Evolutionary conservation across 768 basidiomycete species (phyloP), one percentile per base, ranked within the genome.

Genomic region (Naganishia vaughanmartiniae): DNA sequence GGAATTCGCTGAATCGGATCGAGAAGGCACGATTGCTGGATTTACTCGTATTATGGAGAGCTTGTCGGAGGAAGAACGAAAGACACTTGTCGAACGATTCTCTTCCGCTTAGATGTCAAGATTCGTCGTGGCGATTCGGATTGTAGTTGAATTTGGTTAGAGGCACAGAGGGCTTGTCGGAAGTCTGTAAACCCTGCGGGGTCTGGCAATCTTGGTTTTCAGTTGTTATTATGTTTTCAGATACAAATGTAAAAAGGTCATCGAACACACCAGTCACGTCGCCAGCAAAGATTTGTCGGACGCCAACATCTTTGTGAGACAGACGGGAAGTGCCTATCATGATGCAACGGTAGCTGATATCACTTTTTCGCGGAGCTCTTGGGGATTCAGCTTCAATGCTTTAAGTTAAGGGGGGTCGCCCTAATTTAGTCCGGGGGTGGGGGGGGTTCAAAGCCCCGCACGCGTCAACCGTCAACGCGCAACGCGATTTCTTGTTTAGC

Each of bases 21-120:
- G 88, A 58, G 90, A 90, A 81, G 88, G 87, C 11, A 87, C 89
- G 0, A 80, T 93, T 71, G 87, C 89, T 71, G 88, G 90, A 42
- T 85, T 93, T 70, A 80, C 87, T 60, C 88, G 88, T 58, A 83
- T 93, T 14, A 86, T 88, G n/a, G 88, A 91, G 70, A 85, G 84
- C 45, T 84, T 94, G 70, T 85, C 87, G 0, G 86, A 87, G 28
- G 92, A 92, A 30, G 91, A 93, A 74, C 87, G 86, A 79, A 82
- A 85, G 14, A 81, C 85, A 0, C 77, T 93, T 72, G 84, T 88
- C 45, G 80, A 69, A 31, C 66, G 54, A 54, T 69, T 72, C 39
- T 71, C 70, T 31, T 45, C 60, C 14, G 39, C 60, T 34, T 45
- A 39, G 60, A 42, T 42, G 33, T 42, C n/a, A 36, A 12, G 60